phyloP scores from a whole-genome alignment of 495 filamentous ascomycete species.

The Haplographium delicatum region DNA sequence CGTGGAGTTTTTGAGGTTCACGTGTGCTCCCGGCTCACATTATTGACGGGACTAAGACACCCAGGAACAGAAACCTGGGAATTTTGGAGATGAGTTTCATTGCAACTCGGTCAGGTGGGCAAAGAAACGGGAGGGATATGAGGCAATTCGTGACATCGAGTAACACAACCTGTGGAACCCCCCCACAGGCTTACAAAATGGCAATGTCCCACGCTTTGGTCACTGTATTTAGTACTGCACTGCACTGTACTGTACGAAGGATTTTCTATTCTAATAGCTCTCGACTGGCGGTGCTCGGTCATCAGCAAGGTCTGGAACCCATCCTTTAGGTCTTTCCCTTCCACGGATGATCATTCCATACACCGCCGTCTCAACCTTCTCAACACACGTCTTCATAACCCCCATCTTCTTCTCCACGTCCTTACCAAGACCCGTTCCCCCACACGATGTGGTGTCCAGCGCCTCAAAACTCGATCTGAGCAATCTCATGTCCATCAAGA shows the following conservation, averaged over 20 bases:
- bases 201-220: not conserved
- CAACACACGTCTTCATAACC: constrained; percentile 82
- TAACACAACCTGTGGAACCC: constrained; percentile 8
- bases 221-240: not conserved
- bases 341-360: constrained; percentile 85
- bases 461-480: constrained; percentile 70
- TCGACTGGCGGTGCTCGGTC: constrained; percentile 19
- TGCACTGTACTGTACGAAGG: no score
- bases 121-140: not conserved
- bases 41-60: constrained; percentile 1
- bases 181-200: not conserved
- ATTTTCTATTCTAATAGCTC: constrained; percentile 17
- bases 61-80: not conserved
- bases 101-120: not conserved
- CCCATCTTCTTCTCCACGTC: constrained; percentile 75
- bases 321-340: constrained; percentile 83
- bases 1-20: constrained; percentile 4
- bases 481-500: constrained; percentile 69
- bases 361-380: constrained; percentile 86
- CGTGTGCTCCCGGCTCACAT: not conserved
- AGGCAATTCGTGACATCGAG: constrained; percentile 6
- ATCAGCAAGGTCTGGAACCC: constrained; percentile 75
- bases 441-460: constrained; percentile 45
- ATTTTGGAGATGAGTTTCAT: not conserved
- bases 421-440: constrained; percentile 42